These are phyloP conservation scores for Coprinellus micaceus DNA, from an alignment of 768 basidiomycete genomes.

Conservation along the genomic window DNA sequence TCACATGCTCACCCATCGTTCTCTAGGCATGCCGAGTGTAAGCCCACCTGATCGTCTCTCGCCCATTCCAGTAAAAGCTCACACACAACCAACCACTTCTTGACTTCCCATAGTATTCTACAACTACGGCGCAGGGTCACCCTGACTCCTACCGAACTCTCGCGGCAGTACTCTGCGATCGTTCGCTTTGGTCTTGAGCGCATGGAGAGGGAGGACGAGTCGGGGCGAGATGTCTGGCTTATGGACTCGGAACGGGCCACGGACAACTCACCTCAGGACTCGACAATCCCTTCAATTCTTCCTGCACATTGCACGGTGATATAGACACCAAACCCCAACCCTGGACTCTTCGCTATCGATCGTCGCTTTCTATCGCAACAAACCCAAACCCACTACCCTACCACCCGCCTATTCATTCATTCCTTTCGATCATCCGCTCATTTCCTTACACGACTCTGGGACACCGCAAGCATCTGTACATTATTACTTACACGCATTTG, in stretches of 20 bases:
- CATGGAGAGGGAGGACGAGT: neutral
- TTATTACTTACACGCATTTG: no score
- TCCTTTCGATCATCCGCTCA: no score
- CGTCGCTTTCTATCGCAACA: no score
- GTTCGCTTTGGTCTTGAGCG: neutral
- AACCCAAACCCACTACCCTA: no score
- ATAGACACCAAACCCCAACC: no score
- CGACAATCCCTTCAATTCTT: no score
- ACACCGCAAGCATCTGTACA: no score
- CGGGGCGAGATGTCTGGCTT: slow-evolving; percentile 3
- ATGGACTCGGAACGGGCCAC: slow-evolving; percentile 1
- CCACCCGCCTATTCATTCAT: no score
- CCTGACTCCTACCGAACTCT: slow-evolving; percentile 31
- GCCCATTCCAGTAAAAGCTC: neutral
- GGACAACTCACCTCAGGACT: neutral
- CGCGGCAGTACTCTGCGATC: slow-evolving; percentile 3
- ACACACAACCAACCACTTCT: neutral
- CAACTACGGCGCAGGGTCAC: slow-evolving; percentile 35
- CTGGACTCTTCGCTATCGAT: no score
- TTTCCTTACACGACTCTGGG: no score
- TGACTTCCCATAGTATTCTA: slow-evolving; percentile 29
- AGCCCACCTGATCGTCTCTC: slow-evolving; percentile 8
- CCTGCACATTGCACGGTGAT: no score
- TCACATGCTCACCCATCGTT: neutral
- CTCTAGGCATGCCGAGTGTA: slow-evolving; percentile 35